Percentiles rank a stretch among this genome's conserved stretches.
phyloP scores from a whole-genome alignment of 2,329 filamentous ascomycete genomes.

The Calonectria honghensis region DNA sequence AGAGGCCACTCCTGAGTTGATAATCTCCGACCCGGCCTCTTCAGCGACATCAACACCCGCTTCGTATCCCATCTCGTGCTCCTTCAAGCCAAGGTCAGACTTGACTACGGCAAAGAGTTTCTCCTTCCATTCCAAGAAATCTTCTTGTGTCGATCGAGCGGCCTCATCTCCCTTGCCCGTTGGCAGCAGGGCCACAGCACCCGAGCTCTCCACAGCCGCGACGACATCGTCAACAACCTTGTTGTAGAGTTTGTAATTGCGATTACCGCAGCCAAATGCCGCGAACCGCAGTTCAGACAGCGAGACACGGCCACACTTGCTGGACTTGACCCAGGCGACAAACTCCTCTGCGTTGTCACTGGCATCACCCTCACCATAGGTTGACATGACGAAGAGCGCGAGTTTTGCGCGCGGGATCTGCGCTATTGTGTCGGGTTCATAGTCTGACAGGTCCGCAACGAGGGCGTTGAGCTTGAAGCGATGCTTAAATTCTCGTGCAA shows the following conservation, averaged over 20 bases:
- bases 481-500: constrained; percentile 24
- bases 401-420: neutral
- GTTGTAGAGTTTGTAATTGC: constrained; percentile 33
- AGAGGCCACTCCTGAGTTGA: too few species aligned
- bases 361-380: constrained; percentile 34
- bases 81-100: constrained; percentile 17
- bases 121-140: constrained; percentile 39
- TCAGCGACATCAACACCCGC: constrained; percentile 28
- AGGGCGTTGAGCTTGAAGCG: constrained; percentile 25
- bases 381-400: constrained; percentile 26
- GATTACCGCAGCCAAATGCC: constrained; percentile 33
- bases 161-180: constrained; percentile 34
- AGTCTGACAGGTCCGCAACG: constrained; percentile 30
- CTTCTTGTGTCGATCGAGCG: constrained; percentile 30
- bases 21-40: neutral
- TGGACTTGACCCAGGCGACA: constrained; percentile 12
- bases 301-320: neutral
- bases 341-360: constrained; percentile 36
- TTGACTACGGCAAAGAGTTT: constrained; percentile 6
- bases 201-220: neutral
- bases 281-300: constrained; percentile 18
- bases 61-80: constrained; percentile 29
- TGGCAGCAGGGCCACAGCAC: constrained; percentile 7
- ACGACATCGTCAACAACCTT: constrained; percentile 19
- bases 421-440: constrained; percentile 12